A percentile compares a stretch with the other conserved stretches of the same genome.
Conservation (phyloP, 768 basidiomycete species). For the Suillus brevipes region DNA sequence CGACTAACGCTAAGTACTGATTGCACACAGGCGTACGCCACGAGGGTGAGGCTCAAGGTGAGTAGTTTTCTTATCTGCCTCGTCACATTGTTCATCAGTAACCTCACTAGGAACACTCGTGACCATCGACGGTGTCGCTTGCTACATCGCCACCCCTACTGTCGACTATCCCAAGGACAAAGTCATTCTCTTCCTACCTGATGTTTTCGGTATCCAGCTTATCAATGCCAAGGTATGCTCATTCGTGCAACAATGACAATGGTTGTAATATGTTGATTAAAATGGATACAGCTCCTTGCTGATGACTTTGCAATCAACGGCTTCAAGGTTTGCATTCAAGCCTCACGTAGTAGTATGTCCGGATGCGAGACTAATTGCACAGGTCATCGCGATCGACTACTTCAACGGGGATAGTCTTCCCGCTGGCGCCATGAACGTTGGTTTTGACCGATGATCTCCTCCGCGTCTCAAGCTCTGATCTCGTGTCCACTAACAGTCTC, state of each 20-base stretch:
- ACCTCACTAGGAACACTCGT: slow-evolving; percentile 44
- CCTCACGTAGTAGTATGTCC: too few species aligned
- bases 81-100: not conserved
- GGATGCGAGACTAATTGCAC: not conserved
- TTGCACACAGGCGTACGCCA: slow-evolving; percentile 45
- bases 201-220: slow-evolving; percentile 51
- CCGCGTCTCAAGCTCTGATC: not conserved
- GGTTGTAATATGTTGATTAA: not conserved
- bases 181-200: slow-evolving; percentile 54
- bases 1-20: not conserved
- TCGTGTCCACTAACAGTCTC: slow-evolving; percentile 12
- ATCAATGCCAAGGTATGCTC: slow-evolving; percentile 44
- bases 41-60: slow-evolving; percentile 49
- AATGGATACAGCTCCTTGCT: slow-evolving; percentile 26
- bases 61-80: not conserved
- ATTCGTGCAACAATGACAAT: not conserved
- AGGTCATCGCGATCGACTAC: slow-evolving; percentile 37
- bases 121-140: slow-evolving; percentile 45
- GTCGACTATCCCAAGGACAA: slow-evolving; percentile 54
- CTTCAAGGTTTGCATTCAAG: slow-evolving; percentile 26
- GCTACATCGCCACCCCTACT: slow-evolving; percentile 56
- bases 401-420: slow-evolving; percentile 38
- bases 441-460: not conserved
- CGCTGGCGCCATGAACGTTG: slow-evolving; percentile 18
- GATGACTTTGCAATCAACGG: slow-evolving; percentile 42